Percentiles rank a stretch among this genome's conserved stretches.
These are phyloP conservation scores for Kalanchoe fedtschenkoi DNA, from an alignment of 164 flowering plant genomes.

Conservation along the genomic window DNA sequence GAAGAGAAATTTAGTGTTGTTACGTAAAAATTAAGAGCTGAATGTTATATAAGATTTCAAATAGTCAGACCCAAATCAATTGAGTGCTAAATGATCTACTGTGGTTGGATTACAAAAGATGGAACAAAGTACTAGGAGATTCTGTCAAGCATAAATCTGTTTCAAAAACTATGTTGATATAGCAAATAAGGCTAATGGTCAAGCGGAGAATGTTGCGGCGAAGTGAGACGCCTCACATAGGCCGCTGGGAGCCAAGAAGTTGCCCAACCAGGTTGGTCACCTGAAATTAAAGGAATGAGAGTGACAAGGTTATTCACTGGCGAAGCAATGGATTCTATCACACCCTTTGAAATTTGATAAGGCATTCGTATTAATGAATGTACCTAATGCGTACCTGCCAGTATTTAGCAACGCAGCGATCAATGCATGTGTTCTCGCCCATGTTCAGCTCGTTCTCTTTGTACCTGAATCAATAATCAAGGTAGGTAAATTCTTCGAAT, in stretches of 20 bases:
- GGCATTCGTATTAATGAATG: not conserved
- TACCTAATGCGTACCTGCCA: constrained; percentile 62
- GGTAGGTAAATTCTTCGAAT: not conserved
- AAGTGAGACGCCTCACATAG: constrained; percentile 30
- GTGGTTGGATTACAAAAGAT: too few relatives aligned
- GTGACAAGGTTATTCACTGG: not conserved
- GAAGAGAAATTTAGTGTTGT: too few relatives aligned
- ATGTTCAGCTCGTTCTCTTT: constrained; percentile 89
- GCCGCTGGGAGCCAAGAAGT: constrained; percentile 59
- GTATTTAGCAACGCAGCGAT: constrained; percentile 93
- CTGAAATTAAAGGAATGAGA: constrained; percentile 21
- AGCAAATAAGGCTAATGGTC: too few relatives aligned
- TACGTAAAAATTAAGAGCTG: too few relatives aligned
- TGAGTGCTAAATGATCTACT: too few relatives aligned
- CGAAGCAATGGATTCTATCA: too few relatives aligned
- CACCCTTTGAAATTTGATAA: not conserved
- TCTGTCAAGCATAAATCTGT: too few relatives aligned
- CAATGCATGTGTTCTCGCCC: constrained; percentile 98
- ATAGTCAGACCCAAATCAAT: too few relatives aligned
- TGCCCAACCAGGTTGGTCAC: constrained; percentile 67
- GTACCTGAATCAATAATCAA: constrained; percentile 37
- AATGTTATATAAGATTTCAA: too few relatives aligned
- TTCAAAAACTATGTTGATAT: too few relatives aligned
- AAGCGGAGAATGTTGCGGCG: not conserved
- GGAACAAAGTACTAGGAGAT: too few relatives aligned